Conservation (phyloP, 2,329 filamentous ascomycete species). For the Penicillium digitatum region DNA sequence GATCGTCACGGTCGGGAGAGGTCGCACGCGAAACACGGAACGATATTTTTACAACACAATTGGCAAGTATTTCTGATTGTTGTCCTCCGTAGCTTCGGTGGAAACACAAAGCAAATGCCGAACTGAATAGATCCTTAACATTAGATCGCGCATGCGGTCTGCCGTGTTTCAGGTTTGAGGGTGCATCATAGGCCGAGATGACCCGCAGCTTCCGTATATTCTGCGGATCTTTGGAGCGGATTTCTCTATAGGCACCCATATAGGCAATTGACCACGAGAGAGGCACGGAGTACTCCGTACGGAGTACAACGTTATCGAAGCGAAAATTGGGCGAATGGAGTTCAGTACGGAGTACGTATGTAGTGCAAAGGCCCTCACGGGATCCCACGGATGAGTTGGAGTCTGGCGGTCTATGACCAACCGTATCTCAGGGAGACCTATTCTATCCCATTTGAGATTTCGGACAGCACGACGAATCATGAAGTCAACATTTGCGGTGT, state of each 20-base stretch:
- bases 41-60: background rate
- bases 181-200: background rate
- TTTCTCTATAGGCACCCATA: background rate
- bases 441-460: background rate
- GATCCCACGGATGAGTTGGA: background rate
- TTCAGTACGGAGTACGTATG: conserved; percentile 1
- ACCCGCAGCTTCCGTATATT: background rate
- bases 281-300: background rate
- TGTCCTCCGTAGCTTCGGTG: no score
- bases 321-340: background rate
- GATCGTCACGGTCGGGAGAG: background rate
- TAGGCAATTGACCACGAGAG: background rate
- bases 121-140: background rate
- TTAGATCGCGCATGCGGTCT: background rate
- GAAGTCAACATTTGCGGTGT: background rate
- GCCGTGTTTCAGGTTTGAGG: background rate
- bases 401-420: background rate
- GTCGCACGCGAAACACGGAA: background rate
- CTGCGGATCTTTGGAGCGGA: background rate
- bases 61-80: no score
- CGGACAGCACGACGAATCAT: conserved; percentile 7
- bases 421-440: background rate
- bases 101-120: no score
- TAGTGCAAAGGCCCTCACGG: background rate
- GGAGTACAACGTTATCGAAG: background rate